Percentiles rank a stretch among this genome's conserved stretches.
Conservation (phyloP, 371 early-diverging fungal genomes). For the Encephalitozoon hellem region DNA sequence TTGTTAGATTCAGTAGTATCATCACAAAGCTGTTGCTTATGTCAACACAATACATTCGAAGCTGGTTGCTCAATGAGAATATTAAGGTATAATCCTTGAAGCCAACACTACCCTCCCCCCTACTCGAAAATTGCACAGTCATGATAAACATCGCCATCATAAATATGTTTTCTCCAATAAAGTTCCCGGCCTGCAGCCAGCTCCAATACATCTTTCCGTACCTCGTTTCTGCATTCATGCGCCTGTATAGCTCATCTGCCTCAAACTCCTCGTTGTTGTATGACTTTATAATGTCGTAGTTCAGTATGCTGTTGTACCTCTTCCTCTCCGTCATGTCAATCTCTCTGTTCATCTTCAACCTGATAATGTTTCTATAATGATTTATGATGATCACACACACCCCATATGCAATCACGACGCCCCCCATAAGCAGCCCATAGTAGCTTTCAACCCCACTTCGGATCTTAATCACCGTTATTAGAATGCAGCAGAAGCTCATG, state of each 20-base stretch:
- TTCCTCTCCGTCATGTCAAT: constrained; percentile 32
- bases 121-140: constrained; percentile 24
- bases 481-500: neutral
- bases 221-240: constrained; percentile 13
- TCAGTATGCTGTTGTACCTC: constrained; percentile 43
- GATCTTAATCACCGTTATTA: neutral
- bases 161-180: constrained; percentile 47
- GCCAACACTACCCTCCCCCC: neutral
- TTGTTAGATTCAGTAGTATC: constrained; percentile 14
- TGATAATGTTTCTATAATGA: constrained; percentile 49
- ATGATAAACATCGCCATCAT: constrained; percentile 15
- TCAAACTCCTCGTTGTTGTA: constrained; percentile 48
- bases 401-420: constrained; percentile 31
- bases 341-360: constrained; percentile 42
- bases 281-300: constrained; percentile 51
- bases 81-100: constrained; percentile 3
- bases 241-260: constrained; percentile 31
- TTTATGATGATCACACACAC: constrained; percentile 47
- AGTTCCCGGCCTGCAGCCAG: constrained; percentile 51
- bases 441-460: neutral
- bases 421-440: constrained; percentile 23
- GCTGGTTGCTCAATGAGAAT: constrained; percentile 25
- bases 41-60: constrained; percentile 18
- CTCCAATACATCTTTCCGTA: constrained; percentile 31
- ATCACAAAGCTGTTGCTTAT: constrained; percentile 13